Conservation (phyloP, 306 rosid genomes). For the Gillenia trifoliata region DNA sequence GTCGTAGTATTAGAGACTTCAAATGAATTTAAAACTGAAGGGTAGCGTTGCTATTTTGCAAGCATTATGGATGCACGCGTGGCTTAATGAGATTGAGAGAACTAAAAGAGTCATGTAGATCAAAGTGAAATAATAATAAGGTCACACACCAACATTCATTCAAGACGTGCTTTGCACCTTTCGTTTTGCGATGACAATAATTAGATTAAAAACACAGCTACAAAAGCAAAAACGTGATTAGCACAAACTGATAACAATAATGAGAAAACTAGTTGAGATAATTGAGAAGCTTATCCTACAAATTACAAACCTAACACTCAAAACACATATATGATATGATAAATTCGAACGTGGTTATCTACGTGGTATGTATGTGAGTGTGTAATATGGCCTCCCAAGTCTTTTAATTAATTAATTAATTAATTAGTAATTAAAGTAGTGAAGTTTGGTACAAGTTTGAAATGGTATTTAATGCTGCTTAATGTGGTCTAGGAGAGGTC, state of each 20-base stretch:
- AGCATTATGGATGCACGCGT: too few species aligned
- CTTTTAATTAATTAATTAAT: background rate
- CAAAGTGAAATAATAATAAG: background rate
- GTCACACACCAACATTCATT: background rate
- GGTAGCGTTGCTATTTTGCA: too few species aligned
- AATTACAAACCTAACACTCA: background rate
- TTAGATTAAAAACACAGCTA: background rate
- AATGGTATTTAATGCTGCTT: background rate
- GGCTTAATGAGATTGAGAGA: background rate
- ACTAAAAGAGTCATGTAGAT: background rate
- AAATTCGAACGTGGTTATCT: too few species aligned
- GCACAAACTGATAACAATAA: background rate
- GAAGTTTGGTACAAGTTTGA: background rate
- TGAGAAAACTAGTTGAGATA: background rate
- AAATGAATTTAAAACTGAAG: too few species aligned
- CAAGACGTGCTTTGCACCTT: background rate
- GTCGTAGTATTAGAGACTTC: too few species aligned
- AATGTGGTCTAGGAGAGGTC: slow-evolving; percentile 19
- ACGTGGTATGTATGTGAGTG: background rate
- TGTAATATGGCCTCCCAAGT: background rate
- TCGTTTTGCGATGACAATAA: background rate
- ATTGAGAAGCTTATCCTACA: background rate
- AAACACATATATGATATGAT: too few species aligned
- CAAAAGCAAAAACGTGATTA: background rate
- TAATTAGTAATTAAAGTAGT: background rate